Percentiles rank a stretch among this genome's conserved stretches.
Evolutionary conservation across 2,329 filamentous ascomycete species (phyloP).

Genomic region (Aspergillus persii): DNA sequence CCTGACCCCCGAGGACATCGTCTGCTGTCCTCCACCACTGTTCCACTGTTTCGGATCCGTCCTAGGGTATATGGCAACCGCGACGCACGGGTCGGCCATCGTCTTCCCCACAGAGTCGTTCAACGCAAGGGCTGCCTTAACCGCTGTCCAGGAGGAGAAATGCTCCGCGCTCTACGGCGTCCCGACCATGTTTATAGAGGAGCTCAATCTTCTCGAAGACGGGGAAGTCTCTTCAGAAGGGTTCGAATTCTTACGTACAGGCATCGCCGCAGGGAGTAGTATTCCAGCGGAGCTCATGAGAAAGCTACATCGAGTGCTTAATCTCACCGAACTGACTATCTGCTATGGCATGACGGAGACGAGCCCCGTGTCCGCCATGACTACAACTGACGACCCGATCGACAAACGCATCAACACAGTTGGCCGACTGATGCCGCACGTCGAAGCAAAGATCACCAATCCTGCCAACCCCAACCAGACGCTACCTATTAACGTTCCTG

Average conservation of each 20-base stretch:
- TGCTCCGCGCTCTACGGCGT: slow-evolving; percentile 80
- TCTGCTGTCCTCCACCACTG: slow-evolving; percentile 60
- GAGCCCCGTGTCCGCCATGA: slow-evolving; percentile 70
- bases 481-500: slow-evolving; percentile 64
- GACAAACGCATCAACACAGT: slow-evolving; percentile 72
- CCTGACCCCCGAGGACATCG: slow-evolving; percentile 68
- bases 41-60: slow-evolving; percentile 82
- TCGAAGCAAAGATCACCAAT: slow-evolving; percentile 73
- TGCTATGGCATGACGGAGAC: slow-evolving; percentile 98
- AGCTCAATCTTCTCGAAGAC: slow-evolving; percentile 71
- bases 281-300: slow-evolving; percentile 73
- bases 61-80: slow-evolving; percentile 93
- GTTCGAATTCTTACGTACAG: slow-evolving; percentile 72
- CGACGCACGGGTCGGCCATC: slow-evolving; percentile 74
- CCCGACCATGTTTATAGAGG: slow-evolving; percentile 89
- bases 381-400: slow-evolving; percentile 70
- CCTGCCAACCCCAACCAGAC: slow-evolving; percentile 58
- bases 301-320: slow-evolving; percentile 67
- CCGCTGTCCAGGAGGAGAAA: slow-evolving; percentile 60
- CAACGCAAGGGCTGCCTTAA: slow-evolving; percentile 70
- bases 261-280: slow-evolving; percentile 84
- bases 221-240: slow-evolving; percentile 49
- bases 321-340: slow-evolving; percentile 79
- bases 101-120: slow-evolving; percentile 87
- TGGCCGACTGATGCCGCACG: slow-evolving; percentile 80